phyloP scores from a whole-genome alignment of 345 rosid genomes.

The Corchorus capsularis region DNA sequence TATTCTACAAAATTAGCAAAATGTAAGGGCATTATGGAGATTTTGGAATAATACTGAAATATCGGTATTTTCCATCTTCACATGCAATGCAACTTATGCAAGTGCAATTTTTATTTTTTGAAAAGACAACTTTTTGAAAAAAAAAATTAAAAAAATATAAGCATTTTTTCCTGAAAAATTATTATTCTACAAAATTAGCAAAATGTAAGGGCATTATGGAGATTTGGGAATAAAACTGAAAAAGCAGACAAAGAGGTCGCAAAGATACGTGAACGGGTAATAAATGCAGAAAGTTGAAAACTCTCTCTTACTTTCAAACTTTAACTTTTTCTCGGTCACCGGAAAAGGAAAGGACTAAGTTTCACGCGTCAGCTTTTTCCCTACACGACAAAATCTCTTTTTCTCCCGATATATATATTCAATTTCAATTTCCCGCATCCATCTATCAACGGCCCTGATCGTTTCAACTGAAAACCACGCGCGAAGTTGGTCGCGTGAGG shows the following conservation, averaged over 20 bases:
- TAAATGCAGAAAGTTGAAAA: slow-evolving; percentile 68
- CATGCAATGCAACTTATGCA: too few species aligned
- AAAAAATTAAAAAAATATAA: too few species aligned
- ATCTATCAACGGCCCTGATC: not conserved
- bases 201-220: not conserved
- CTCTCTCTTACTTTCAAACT: slow-evolving; percentile 23
- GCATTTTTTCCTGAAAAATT: too few species aligned
- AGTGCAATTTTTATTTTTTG: too few species aligned
- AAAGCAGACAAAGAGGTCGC: slow-evolving; percentile 13
- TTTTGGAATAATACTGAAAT: not conserved
- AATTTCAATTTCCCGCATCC: not conserved
- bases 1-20: too few species aligned
- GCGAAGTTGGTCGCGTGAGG: not conserved
- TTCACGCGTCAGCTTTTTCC: slow-evolving; percentile 44
- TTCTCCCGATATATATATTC: slow-evolving; percentile 11
- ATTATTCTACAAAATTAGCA: too few species aligned
- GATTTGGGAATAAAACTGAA: not conserved
- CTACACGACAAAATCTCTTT: slow-evolving; percentile 35
- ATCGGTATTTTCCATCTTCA: too few species aligned
- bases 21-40: not conserved
- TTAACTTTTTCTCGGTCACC: slow-evolving; percentile 27
- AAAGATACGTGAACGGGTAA: slow-evolving; percentile 44
- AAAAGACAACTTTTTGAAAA: too few species aligned
- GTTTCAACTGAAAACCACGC: not conserved
- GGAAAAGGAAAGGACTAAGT: slow-evolving; percentile 37